A percentile compares a stretch with the other conserved stretches of the same genome.
Conservation (phyloP, 805 yeast genomes). For the Jamesozyma jinghongensis region DNA sequence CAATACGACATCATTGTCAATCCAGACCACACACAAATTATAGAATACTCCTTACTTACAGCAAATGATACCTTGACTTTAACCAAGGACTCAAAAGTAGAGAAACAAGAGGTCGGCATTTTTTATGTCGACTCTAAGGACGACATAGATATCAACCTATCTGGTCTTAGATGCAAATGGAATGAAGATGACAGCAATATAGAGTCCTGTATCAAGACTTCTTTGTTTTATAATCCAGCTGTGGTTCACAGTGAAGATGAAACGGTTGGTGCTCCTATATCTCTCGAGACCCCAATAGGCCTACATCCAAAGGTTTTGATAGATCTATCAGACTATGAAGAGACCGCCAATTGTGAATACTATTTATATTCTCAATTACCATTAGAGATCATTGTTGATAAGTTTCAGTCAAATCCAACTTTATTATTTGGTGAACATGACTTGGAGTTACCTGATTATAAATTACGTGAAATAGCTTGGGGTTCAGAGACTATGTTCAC, state of each 20-base stretch:
- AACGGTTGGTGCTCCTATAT: constrained; percentile 1
- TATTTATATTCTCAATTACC: constrained; percentile 39
- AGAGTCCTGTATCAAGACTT: constrained; percentile 24
- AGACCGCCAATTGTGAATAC: constrained; percentile 32
- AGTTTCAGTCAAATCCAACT: constrained; percentile 41
- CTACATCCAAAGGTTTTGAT: constrained; percentile 32
- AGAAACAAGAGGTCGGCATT: constrained; percentile 22
- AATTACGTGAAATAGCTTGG: constrained; percentile 26
- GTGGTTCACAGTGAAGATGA: background rate
- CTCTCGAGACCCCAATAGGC: constrained; percentile 28
- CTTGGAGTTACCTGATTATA: constrained; percentile 48
- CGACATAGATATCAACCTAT: constrained; percentile 15
- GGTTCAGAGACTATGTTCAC: constrained; percentile 41
- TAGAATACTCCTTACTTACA: constrained; percentile 13
- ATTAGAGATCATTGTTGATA: constrained; percentile 41
- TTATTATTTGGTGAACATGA: constrained; percentile 48
- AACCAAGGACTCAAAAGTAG: constrained; percentile 3
- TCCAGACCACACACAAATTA: constrained; percentile 8
- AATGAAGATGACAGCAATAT: constrained; percentile 6
- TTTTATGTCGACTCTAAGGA: constrained; percentile 22
- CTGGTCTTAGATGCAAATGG: constrained; percentile 27
- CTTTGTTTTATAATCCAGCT: constrained; percentile 14
- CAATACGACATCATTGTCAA: constrained; percentile 13
- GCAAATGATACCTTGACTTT: constrained; percentile 5
- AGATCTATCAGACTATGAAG: constrained; percentile 6